These are phyloP conservation scores for Dryas octopetala DNA, from an alignment of 306 rosid species.

Conservation along the genomic window DNA sequence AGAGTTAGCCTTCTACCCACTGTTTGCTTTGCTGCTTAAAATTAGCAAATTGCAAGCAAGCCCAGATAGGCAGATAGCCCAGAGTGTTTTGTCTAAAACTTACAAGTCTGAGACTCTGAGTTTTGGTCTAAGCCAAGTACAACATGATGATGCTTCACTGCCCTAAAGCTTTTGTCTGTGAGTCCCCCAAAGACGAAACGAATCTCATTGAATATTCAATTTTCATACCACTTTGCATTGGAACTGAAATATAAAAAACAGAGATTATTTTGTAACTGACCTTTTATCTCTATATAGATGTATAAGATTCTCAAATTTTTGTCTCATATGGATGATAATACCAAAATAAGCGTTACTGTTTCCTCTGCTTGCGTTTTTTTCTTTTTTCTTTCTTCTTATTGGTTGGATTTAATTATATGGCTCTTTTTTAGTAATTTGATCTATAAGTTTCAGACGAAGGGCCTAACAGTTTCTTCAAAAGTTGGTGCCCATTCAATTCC, in stretches of 20 bases:
- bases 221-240: neutral
- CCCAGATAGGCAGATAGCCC: neutral
- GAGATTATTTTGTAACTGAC: neutral
- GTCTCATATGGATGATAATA: neutral
- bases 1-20: neutral
- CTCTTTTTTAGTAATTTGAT: neutral
- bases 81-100: too few species aligned
- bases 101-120: neutral
- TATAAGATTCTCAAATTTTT: neutral
- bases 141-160: neutral
- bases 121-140: conserved; percentile 4
- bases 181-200: neutral
- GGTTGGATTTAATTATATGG: neutral
- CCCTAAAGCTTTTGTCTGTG: neutral
- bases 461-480: neutral
- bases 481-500: neutral
- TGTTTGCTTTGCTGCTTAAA: neutral
- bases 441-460: neutral
- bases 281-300: neutral
- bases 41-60: neutral
- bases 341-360: neutral
- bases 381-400: neutral
- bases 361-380: neutral
- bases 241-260: neutral
- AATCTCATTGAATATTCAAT: neutral